Evolutionary conservation across 306 rosid species (phyloP), one percentile per base, ranked within the genome.

Genomic region (Begonia peltatifolia): DNA sequence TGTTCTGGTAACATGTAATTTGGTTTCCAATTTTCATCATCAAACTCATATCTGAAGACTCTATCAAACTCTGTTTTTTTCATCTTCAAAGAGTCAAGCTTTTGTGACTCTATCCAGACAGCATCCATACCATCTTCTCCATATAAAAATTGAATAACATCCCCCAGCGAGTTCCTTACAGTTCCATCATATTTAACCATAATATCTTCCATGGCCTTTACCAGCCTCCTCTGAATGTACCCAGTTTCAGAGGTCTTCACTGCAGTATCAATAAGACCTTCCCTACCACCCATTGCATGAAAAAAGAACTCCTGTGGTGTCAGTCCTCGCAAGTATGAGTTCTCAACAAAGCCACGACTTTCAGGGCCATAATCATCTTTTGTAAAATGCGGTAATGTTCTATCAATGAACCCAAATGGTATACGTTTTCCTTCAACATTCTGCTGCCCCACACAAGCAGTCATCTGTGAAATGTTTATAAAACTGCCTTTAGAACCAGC

Each of bases 401-500:
- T 87, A 62, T 77, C 99, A 36, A 86, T 74, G 69, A 92, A 92
- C 63, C 99, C 99, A 64, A 76, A 92, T 5, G 99, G 99, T 66
- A 92, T 92, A 46, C 99, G 93, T 75, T 86, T 92, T 50, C 99
- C 99, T 87, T 92, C 99, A 50, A 92, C 99, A 56, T 92, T 92
- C 66, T 92, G 99, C 67, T 92, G 99, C 46, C 96, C 99, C 77
- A 92, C 99, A 79, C 99, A 92, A 73, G 99, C 99, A 74, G 99
- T 92, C 99, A 92, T 92, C 77, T 92, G 99, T 54, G 99, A 92
- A 57, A 92, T 92, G 67, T 92, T 92, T 61, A 92, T 92, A 59
- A 92, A 92, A 86, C 99, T 92, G 58, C 99, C 99, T 64, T 92
- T 92, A n/a, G 99, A 92, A 55, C 99, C 99, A 22, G 99, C 99